Evolutionary conservation across 169 alveolate genomes (phyloP).

Genomic region (Plasmodium reichenowi): DNA sequence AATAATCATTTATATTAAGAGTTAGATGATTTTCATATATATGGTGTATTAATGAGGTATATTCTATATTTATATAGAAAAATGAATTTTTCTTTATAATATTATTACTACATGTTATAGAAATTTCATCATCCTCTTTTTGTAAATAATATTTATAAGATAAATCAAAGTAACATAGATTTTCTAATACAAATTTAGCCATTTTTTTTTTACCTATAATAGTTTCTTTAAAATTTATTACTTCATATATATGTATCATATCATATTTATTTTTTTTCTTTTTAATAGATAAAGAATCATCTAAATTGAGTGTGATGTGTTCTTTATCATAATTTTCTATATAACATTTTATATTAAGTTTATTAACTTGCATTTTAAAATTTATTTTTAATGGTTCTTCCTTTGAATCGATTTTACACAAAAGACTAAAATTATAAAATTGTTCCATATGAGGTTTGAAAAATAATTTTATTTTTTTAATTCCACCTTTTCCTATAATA

Average conservation of each 20-base stretch:
- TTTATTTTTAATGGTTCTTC: slow-evolving; percentile 54
- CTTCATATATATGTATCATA: slow-evolving; percentile 18
- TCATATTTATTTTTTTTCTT: slow-evolving; percentile 23
- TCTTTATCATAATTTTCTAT: slow-evolving; percentile 40
- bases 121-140: slow-evolving; percentile 51
- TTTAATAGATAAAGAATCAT: slow-evolving; percentile 5
- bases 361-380: slow-evolving; percentile 56
- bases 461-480: slow-evolving; percentile 57
- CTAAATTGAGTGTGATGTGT: slow-evolving; percentile 18
- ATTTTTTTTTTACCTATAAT: slow-evolving; percentile 52
- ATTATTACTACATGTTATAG: slow-evolving; percentile 26
- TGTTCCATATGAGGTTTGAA: slow-evolving; percentile 68
- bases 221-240: slow-evolving; percentile 57
- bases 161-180: slow-evolving; percentile 52
- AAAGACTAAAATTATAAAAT: slow-evolving; percentile 64
- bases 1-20: slow-evolving; percentile 56
- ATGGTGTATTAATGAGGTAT: slow-evolving; percentile 22
- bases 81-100: slow-evolving; percentile 24
- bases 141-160: slow-evolving; percentile 65
- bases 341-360: slow-evolving; percentile 64
- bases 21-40: slow-evolving; percentile 45
- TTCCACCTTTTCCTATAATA: slow-evolving; percentile 41
- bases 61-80: slow-evolving; percentile 23
- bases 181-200: slow-evolving; percentile 55
- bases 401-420: slow-evolving; percentile 34